Base-by-base conservation (phyloP, 78 protist genomes). In the Planoprotostelium fungivorum region DNA sequence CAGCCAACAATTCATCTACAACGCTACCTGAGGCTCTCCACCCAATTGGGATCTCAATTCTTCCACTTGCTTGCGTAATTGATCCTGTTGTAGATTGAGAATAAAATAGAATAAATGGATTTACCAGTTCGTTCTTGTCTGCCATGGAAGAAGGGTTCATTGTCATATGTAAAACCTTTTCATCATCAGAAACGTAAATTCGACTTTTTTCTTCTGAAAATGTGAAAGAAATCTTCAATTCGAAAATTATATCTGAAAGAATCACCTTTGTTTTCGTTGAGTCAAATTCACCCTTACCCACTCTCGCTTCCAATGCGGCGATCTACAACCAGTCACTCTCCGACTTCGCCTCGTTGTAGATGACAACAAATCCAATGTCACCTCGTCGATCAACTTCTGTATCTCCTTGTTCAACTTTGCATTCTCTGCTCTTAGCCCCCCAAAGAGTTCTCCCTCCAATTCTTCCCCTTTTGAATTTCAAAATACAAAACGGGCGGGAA, bases 281-380 rank as follows among this genome's bases (percentile, higher is more conserved):
- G 85, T 92, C 94, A 34, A 38, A 92, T 38, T 88, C 94, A 37
- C 94, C 94, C 63, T 51, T 88, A 10, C 94, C 94, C 88, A 92
- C 34, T 92, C 94, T 92, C 34, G 94, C 88, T 38, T 92, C 94
- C 23, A 92, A 92, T 0, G 90, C 29, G 5, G 94, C 94, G 88
- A 86, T 92, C 37, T 92, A 51, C 73, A 51, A 51, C 73, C 31
- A 51, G 73, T 51, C 73, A 16, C n/a, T n/a, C n/a, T n/a, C n/a
- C n/a, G n/a, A n/a, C n/a, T n/a, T n/a, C n/a, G n/a, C n/a, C n/a
- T n/a, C n/a, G n/a, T n/a, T n/a, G 16, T 51, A 51, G 16, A 51
- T 51, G 73, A 5, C 73, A 51, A 51, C 5, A 51, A 51, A 25
- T 5, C 16, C 73, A 51, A 51, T 25, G 31, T 51, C 73, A 51